Evolutionary conservation across 495 filamentous ascomycete genomes (phyloP), one percentile per base, ranked within the genome.

Genomic region (Beverwykella pulmonaria): DNA sequence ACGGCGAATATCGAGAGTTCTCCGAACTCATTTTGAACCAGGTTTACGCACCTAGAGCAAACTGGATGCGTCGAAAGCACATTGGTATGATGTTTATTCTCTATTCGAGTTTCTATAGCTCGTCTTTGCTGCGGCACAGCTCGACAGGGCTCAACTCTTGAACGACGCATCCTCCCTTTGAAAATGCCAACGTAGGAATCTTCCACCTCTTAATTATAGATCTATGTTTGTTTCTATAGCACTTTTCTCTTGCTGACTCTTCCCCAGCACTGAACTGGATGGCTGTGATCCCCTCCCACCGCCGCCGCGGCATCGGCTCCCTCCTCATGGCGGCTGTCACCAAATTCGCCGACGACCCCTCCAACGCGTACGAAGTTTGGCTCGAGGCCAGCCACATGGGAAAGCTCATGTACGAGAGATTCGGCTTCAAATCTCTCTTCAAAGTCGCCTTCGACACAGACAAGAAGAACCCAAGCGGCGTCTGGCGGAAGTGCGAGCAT

Each of bases 241-340:
- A 8, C 8, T 25, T 32, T 30, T 32, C 22, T 8, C 17, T 32
- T 25, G 14, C 52, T 54, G 19, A 54, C 52, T 9, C 53, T 20
- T n/a, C 4, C 20, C 1, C 41, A 68, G 65, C 65, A 15, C 53
- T 61, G 1, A 68, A 68, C 65, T 68, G 65, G 65, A 68, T 68
- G 65, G 52, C 53, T 6, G 69, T 71, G 7, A 29, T 56, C 50
- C 69, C 69, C 2, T 9, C 61, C 3, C 53, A 72, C 34, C 65
- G 66, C 17, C 54, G 66, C 2, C 53, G 20, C 17, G 69, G 69
- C 25, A 50, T 66, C 52, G 66, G 60, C 32, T 60, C 59, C 15
- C 53, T 69, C 10, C 61, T 72, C 55, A 61, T 72, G 57, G 22
- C 14, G 20, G 19, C 17, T 22, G 66, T 61, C 0, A 36, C 57